These are phyloP conservation scores for Fusarium austroafricanum DNA, from an alignment of 2,329 filamentous ascomycete species.

Conservation along the genomic window DNA sequence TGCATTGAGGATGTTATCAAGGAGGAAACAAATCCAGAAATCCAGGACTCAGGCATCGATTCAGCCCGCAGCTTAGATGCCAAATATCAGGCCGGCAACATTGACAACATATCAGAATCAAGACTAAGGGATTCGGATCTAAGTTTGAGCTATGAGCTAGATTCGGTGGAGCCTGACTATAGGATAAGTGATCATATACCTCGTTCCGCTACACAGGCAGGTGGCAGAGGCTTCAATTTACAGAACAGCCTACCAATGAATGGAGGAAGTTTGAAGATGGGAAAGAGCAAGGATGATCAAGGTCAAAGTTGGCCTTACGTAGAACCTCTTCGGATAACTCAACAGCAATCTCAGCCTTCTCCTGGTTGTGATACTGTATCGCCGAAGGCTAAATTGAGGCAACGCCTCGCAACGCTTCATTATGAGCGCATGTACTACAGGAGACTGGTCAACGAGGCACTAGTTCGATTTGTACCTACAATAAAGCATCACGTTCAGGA, in stretches of 20 bases:
- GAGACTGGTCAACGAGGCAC: conserved; percentile 1
- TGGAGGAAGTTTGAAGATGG: background rate
- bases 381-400: background rate
- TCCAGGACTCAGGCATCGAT: background rate
- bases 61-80: background rate
- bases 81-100: background rate
- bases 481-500: background rate
- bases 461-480: background rate
- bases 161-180: background rate
- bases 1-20: background rate
- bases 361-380: background rate
- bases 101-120: background rate
- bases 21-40: background rate
- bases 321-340: background rate
- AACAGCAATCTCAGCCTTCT: background rate
- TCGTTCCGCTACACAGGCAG: too few species aligned
- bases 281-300: background rate
- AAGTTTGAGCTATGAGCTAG: background rate
- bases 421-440: background rate
- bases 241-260: background rate
- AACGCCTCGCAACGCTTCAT: background rate
- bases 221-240: too few species aligned
- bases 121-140: background rate
- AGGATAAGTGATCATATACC: too few species aligned
- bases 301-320: background rate